Base-by-base conservation (phyloP, 345 rosid species). In the Erucastrum elatum region DNA sequence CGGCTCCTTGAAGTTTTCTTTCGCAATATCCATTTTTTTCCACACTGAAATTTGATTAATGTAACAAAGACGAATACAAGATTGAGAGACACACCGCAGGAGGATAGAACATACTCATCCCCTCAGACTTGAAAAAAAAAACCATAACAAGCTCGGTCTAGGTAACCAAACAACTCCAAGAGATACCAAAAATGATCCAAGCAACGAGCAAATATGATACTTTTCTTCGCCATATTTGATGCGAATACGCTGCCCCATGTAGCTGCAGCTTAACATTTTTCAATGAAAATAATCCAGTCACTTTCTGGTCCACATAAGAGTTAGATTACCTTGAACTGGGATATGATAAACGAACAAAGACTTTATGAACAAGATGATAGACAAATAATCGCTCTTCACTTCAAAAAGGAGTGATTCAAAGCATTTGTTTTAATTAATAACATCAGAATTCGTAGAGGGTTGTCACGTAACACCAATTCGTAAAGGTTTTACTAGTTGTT, bases 361-460 rank as follows among this genome's bases (percentile, higher is more conserved):
- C 64, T 25, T 39, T 2, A 53, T 39, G 1, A 60, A 13, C 76
- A 62, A 49, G 17, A 49, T 46, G 59, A 46, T 63, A 49, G 30
- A 74, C 70, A 63, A 63, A 74, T 31, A n/a, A 61, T 63, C 31
- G 62, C 70, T 59, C 27, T 46, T 30, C 49, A 63, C 62, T 31
- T 46, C 2, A 30, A 72, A 49, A 70, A 61, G 13, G 67, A 60
- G 59, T 27, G 62, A 73, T 63, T 64, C 25, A 73, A 49, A 51
- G 64, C 63, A 53, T 34, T 31, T 16, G 25, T 21, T 76, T 39
- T 41, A 39, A 77, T 65, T 65, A 37, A 64, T 65, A 9, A 56
- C n/a, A 39, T 58, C 41, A 64, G 46, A 70, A 77, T 64, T 56
- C 62, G 73, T 66, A 37, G 63, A 51, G 55, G 68, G 58, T 65